Base-by-base conservation (phyloP, 2,329 filamentous ascomycete genomes). In the Fusarium musae region DNA sequence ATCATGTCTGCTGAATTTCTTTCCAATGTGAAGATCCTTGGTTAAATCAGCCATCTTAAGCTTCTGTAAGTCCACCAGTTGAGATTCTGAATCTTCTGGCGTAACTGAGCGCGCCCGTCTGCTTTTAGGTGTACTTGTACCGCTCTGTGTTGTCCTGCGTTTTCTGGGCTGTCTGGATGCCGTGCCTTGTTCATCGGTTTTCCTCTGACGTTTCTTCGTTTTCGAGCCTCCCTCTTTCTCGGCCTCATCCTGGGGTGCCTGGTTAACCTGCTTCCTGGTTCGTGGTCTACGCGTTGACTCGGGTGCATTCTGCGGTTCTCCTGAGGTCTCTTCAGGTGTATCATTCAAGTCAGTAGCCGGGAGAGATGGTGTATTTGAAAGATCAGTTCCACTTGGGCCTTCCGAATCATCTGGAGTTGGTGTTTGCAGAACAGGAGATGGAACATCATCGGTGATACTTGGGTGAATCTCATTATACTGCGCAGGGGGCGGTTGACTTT, bases 31-130 rank as follows among this genome's bases (percentile, higher is more conserved):
- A 59, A 93, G 84, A 77, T 94, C 92, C 69, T 87, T 89, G 56
- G 90, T 93, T 6, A 96, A 82, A 64, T 94, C 92, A 47, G 87
- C 88, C 90, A 96, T 94, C 60, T 90, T 93, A 32, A 93, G 87
- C 7, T 87, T 87, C 30, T 88, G 87, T 28, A 89, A 85, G 77
- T 95, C 92, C 61, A 96, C 91, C 70, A 87, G 81, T 65, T 88
- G 86, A 30, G 82, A 80, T 76, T 93, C 91, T 7, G 90, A 89
- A 72, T 91, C 89, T 59, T 92, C 90, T 4, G 91, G 91, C 1
- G 91, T 92, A 7, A 82, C 73, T 21, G 87, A 85, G 65, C 88
- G 85, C 59, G 85, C 82, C 47, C 81, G 75, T 69, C 84, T 75
- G 59, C 76, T 79, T 21, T 78, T 68, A 58, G 77, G 74, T 5